Percentiles rank a stretch among this genome's conserved stretches.
Evolutionary conservation across 2,329 filamentous ascomycete genomes (phyloP).

Genomic region (Colletotrichum sp.): DNA sequence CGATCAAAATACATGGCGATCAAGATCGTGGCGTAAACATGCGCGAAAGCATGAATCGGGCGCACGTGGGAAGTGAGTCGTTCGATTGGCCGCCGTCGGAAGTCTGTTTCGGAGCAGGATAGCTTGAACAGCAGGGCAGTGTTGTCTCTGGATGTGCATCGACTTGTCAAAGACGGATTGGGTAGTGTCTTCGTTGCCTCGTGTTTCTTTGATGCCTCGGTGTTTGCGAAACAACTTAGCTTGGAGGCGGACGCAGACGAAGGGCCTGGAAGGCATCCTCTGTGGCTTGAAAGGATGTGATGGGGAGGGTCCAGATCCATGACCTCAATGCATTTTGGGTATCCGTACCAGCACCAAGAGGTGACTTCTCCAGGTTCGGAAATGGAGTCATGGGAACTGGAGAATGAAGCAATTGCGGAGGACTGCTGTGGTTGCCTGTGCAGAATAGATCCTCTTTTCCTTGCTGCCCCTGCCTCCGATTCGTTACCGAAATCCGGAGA

Average conservation of each 20-base stretch:
- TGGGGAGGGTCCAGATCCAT: not conserved
- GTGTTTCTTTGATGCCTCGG: constrained; percentile 8
- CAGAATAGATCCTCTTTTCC: not conserved
- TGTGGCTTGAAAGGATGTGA: not conserved
- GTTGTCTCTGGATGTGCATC: not conserved
- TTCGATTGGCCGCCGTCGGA: not conserved
- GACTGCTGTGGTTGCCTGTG: not conserved
- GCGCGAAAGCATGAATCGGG: not conserved
- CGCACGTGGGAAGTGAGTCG: constrained; percentile 8
- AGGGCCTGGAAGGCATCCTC: not conserved
- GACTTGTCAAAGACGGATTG: not conserved
- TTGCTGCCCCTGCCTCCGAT: not conserved
- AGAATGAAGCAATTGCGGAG: not conserved
- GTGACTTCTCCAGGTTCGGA: not conserved
- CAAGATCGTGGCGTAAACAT: not conserved
- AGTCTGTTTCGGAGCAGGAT: constrained; percentile 9
- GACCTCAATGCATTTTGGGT: not conserved
- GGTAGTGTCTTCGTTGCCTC: not conserved
- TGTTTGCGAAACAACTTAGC: not conserved
- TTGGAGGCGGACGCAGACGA: not conserved
- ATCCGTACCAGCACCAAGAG: not conserved
- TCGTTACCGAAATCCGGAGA: not conserved
- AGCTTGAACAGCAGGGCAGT: not conserved
- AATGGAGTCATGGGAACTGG: not conserved
- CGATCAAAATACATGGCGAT: not conserved